Conservation (phyloP, 495 filamentous ascomycete genomes). For the Aspergillus coremiiformis region DNA sequence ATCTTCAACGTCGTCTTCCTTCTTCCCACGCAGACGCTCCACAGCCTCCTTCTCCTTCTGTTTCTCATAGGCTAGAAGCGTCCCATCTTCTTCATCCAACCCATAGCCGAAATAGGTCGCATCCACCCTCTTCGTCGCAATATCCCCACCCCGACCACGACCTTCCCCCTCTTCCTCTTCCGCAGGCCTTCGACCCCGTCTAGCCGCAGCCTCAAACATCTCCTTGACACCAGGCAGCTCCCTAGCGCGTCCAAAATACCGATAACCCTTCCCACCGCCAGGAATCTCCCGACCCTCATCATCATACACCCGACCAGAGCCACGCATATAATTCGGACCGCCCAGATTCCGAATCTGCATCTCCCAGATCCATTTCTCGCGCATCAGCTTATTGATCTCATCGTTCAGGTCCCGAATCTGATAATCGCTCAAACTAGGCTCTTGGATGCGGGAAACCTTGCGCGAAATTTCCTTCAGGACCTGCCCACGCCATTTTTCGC, state of each 20-base stretch:
- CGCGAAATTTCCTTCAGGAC: slow-evolving; percentile 95
- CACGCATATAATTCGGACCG: slow-evolving; percentile 97
- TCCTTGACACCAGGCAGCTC: slow-evolving; percentile 96
- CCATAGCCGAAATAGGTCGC: slow-evolving; percentile 95
- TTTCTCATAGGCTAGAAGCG: slow-evolving; percentile 72
- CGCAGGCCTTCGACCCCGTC: slow-evolving; percentile 48
- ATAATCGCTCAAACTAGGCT: slow-evolving; percentile 78
- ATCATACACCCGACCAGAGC: slow-evolving; percentile 73
- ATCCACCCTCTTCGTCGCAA: slow-evolving; percentile 74
- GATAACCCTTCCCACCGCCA: slow-evolving; percentile 82
- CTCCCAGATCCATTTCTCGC: slow-evolving; percentile 98
- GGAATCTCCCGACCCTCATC: slow-evolving; percentile 87
- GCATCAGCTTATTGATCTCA: slow-evolving; percentile 98
- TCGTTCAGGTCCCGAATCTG: slow-evolving; percentile 98
- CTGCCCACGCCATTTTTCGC: slow-evolving; percentile 98
- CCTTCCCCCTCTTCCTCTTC: slow-evolving; percentile 49
- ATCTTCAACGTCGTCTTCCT: slow-evolving; percentile 41
- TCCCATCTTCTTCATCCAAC: slow-evolving; percentile 87
- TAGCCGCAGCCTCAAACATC: slow-evolving; percentile 74
- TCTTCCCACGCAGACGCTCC: slow-evolving; percentile 50
- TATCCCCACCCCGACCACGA: slow-evolving; percentile 59
- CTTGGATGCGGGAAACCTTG: slow-evolving; percentile 93
- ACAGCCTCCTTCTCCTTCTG: slow-evolving; percentile 76
- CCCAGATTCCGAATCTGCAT: slow-evolving; percentile 89
- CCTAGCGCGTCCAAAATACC: slow-evolving; percentile 84